These are phyloP conservation scores for Ogataea degrootiae DNA, from an alignment of 805 yeast genomes.

Conservation along the genomic window DNA sequence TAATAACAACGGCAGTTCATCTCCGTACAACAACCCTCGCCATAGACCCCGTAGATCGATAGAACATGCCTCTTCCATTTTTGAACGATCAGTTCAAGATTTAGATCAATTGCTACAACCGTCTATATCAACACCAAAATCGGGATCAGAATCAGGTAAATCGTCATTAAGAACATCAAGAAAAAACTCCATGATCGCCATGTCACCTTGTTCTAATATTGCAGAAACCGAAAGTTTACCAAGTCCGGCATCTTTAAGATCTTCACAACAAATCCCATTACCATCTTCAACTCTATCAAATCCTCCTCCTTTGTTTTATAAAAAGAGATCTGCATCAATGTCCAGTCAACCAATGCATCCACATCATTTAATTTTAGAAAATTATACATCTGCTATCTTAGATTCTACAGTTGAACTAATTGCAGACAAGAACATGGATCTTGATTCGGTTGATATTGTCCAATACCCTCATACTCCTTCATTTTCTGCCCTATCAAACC, in stretches of 20 bases:
- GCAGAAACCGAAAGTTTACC: not conserved
- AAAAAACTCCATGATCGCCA: not conserved
- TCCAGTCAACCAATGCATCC: slow-evolving; percentile 7
- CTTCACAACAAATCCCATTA: not conserved
- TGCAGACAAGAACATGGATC: slow-evolving; percentile 49
- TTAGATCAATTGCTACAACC: not conserved
- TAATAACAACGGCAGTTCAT: not conserved
- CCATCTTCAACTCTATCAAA: not conserved
- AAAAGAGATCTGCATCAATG: not conserved
- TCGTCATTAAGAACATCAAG: slow-evolving; percentile 1
- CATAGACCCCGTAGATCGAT: not conserved
- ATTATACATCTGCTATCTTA: slow-evolving; percentile 74
- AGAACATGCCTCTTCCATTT: slow-evolving; percentile 1
- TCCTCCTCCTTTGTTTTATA: not conserved
- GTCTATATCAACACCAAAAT: not conserved
- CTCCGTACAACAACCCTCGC: not conserved
- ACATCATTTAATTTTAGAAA: slow-evolving; percentile 43
- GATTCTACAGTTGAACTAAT: slow-evolving; percentile 71
- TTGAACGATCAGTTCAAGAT: slow-evolving; percentile 6
- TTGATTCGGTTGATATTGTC: slow-evolving; percentile 69
- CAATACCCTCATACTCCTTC: slow-evolving; percentile 24
- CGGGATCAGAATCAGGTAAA: not conserved
- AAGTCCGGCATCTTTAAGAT: not conserved
- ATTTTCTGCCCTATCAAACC: slow-evolving; percentile 1
- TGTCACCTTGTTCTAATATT: not conserved